Percentiles rank a stretch among this genome's conserved stretches.
phyloP scores from a whole-genome alignment of 2,329 filamentous ascomycete genomes.

The Cladosporium cucumerinum region DNA sequence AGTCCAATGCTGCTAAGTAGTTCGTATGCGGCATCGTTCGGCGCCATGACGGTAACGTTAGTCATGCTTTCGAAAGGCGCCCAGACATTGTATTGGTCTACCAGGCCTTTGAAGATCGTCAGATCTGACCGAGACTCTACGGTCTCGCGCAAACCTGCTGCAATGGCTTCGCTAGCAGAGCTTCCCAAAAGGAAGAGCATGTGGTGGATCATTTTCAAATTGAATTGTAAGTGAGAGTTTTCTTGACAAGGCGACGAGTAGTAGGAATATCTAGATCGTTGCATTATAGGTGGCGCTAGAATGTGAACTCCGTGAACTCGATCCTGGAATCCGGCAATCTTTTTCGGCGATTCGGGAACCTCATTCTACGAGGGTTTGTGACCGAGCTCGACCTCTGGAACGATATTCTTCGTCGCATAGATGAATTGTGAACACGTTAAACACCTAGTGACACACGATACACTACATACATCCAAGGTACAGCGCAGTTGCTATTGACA shows the following conservation, averaged over 20 bases:
- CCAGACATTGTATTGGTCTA: constrained; percentile 18
- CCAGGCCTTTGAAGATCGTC: constrained; percentile 18
- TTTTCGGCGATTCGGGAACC: too few relatives aligned
- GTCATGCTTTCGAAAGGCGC: constrained; percentile 15
- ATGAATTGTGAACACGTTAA: too few relatives aligned
- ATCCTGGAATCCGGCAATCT: too few relatives aligned
- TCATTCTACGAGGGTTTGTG: too few relatives aligned
- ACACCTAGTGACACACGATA: too few relatives aligned
- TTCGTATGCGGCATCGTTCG: constrained; percentile 18
- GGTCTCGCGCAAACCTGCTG: constrained; percentile 41
- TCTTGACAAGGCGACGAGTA: too few relatives aligned
- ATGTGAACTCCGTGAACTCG: too few relatives aligned
- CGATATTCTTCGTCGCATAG: too few relatives aligned
- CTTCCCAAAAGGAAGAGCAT: not conserved
- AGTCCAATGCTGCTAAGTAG: constrained; percentile 19
- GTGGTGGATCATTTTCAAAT: not conserved
- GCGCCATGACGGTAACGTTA: constrained; percentile 21
- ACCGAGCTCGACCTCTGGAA: too few relatives aligned
- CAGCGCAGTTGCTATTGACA: not conserved
- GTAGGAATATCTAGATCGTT: too few relatives aligned
- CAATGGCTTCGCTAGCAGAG: not conserved
- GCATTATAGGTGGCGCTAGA: too few relatives aligned
- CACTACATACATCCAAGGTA: too few relatives aligned
- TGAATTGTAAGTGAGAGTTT: not conserved
- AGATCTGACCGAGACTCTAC: constrained; percentile 15